Percentiles rank a stretch among this genome's conserved stretches.
Evolutionary conservation across 257 asterid species (phyloP).

Genomic region (Verbena officinalis): DNA sequence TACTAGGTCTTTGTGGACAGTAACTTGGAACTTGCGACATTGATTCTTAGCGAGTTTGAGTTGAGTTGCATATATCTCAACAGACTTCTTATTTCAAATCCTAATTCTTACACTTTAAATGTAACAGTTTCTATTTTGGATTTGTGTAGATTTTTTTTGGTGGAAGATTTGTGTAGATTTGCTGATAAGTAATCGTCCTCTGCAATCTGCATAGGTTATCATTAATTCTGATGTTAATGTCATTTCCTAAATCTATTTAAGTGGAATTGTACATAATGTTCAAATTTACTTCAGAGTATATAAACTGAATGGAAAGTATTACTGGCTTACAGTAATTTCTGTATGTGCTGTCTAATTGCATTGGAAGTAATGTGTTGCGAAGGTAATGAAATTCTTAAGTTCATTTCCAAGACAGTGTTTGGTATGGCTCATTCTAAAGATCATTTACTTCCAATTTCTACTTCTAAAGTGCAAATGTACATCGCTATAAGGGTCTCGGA

Average conservation of each 20-base stretch:
- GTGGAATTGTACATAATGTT: not conserved
- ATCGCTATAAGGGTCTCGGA: not conserved
- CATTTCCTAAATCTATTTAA: not conserved
- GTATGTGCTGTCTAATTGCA: slow-evolving; percentile 1
- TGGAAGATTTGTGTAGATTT: not conserved
- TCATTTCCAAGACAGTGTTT: slow-evolving; percentile 1
- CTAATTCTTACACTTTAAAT: too few species aligned
- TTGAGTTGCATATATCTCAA: not conserved
- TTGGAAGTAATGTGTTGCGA: not conserved
- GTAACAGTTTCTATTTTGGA: not conserved
- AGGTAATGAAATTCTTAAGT: not conserved
- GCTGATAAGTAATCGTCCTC: not conserved
- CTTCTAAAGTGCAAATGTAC: not conserved
- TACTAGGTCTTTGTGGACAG: slow-evolving; percentile 2
- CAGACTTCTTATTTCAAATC: not conserved
- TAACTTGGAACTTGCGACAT: not conserved
- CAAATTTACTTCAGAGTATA: not conserved
- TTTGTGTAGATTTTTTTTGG: too few species aligned
- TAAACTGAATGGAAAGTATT: not conserved
- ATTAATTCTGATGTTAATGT: not conserved
- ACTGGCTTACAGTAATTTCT: not conserved
- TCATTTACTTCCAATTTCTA: not conserved
- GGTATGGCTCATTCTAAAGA: not conserved
- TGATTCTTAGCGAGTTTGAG: slow-evolving; percentile 13
- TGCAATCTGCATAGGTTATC: not conserved